Conservation (phyloP, 2,329 filamentous ascomycete genomes). For the Penicillium psychrosexuale region DNA sequence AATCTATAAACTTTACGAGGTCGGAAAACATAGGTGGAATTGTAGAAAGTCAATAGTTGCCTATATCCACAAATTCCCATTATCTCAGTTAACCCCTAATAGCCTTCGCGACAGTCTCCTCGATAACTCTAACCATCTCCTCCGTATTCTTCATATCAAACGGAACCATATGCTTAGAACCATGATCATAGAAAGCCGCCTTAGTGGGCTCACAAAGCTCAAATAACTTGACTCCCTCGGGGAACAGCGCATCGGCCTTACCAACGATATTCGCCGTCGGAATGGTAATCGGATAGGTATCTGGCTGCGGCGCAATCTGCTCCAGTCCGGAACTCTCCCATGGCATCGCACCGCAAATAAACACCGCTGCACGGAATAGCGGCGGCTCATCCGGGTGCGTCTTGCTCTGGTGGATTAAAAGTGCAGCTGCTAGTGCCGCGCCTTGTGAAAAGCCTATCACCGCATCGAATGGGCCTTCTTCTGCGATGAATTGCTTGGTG, state of each 20-base stretch:
- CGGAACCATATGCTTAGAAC: conserved; percentile 33
- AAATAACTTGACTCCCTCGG: conserved; percentile 30
- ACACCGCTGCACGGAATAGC: conserved; percentile 32
- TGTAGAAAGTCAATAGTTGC: not conserved
- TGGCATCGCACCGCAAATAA: conserved; percentile 29
- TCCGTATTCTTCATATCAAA: conserved; percentile 32
- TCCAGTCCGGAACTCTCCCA: conserved; percentile 25
- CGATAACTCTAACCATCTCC: conserved; percentile 27
- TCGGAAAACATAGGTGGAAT: not conserved
- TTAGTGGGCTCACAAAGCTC: conserved; percentile 33
- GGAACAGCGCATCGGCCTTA: conserved; percentile 33
- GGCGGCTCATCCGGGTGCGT: conserved; percentile 18
- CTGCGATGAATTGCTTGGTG: conserved; percentile 18
- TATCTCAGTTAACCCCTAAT: conserved; percentile 7
- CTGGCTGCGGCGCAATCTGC: conserved; percentile 10
- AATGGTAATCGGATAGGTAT: conserved; percentile 28
- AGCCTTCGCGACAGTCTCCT: conserved; percentile 26
- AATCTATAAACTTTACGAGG: not conserved
- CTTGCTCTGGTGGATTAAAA: conserved; percentile 25
- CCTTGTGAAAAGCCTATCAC: conserved; percentile 36
- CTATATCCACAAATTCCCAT: not conserved
- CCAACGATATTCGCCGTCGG: conserved; percentile 43
- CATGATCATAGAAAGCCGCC: conserved; percentile 37
- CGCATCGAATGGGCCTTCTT: conserved; percentile 32
- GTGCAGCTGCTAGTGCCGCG: conserved; percentile 27